A percentile compares a stretch with the other conserved stretches of the same genome.
phyloP scores from a whole-genome alignment of 202 grass and related monocot genomes.

The Cymbopogon flexuosus region DNA sequence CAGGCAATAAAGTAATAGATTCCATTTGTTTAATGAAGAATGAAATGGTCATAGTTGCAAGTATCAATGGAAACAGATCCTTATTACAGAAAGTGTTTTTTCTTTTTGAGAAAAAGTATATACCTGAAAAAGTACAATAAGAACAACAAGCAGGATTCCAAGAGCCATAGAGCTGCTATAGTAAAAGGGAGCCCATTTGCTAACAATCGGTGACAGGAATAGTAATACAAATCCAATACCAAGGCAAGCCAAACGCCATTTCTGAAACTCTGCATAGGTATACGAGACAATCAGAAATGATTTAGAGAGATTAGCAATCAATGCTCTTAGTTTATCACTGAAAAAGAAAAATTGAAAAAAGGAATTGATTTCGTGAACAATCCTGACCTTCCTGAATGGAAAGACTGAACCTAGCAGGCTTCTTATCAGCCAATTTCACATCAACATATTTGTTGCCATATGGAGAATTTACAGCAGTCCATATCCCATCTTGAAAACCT shows the following conservation, averaged over 20 bases:
- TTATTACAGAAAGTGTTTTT: constrained; percentile 6
- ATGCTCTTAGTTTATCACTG: constrained; percentile 11
- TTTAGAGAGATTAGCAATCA: constrained; percentile 9
- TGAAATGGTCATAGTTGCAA: not conserved
- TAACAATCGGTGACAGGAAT: constrained; percentile 68
- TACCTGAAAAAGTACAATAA: constrained; percentile 95
- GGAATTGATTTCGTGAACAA: constrained; percentile 3
- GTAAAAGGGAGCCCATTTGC: constrained; percentile 88
- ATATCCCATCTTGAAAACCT: constrained; percentile 54
- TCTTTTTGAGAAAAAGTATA: constrained; percentile 2
- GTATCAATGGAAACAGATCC: not conserved
- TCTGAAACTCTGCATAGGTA: constrained; percentile 70
- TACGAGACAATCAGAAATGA: constrained; percentile 12
- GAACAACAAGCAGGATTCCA: constrained; percentile 74
- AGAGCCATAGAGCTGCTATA: constrained; percentile 96
- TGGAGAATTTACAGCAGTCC: constrained; percentile 65
- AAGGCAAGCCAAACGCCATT: constrained; percentile 78
- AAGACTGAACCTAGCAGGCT: constrained; percentile 57
- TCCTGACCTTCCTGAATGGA: constrained; percentile 75
- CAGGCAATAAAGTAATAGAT: not conserved
- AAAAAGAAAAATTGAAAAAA: not conserved
- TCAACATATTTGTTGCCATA: constrained; percentile 78
- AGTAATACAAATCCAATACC: constrained; percentile 75
- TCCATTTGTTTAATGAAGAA: not conserved
- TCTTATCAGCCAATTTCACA: constrained; percentile 67